Evolutionary conservation across 2,329 filamentous ascomycete species (phyloP).

Genomic region (Cryphonectria carpinicola): DNA sequence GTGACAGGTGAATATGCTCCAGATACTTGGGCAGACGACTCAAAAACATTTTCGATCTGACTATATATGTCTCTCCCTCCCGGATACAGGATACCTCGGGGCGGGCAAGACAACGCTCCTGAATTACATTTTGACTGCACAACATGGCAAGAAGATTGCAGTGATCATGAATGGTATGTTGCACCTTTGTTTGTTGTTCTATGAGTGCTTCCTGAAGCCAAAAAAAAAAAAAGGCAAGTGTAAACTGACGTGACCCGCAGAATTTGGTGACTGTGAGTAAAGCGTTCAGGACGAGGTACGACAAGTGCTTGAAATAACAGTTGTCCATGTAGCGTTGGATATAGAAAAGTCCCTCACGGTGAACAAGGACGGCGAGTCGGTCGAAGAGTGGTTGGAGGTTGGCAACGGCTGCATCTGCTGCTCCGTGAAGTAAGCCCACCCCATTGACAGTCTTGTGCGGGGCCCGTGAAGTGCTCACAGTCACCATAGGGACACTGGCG

Average conservation of each 20-base stretch:
- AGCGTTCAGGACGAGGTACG: constrained; percentile 26
- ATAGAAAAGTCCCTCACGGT: constrained; percentile 96
- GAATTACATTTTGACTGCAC: constrained; percentile 93
- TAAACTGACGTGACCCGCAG: constrained; percentile 45
- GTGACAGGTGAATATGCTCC: constrained; percentile 65
- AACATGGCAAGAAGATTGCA: constrained; percentile 97
- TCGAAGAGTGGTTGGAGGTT: constrained; percentile 93
- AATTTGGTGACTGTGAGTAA: constrained; percentile 77
- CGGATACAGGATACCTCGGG: constrained; percentile 77
- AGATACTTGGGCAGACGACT: background rate
- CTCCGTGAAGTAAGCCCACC: constrained; percentile 75
- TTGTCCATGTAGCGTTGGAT: constrained; percentile 68
- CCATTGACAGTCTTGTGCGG: no score
- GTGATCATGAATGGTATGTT: constrained; percentile 86
- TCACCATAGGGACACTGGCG: constrained; percentile 74
- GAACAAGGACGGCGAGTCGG: constrained; percentile 78
- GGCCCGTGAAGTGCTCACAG: constrained; percentile 1
- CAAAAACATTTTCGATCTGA: background rate
- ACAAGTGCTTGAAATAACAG: constrained; percentile 17
- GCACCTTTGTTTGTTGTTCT: background rate
- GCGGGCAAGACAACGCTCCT: constrained; percentile 94
- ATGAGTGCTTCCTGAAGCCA: background rate
- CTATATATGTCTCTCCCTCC: background rate
- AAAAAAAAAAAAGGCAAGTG: background rate
- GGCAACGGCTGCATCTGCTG: constrained; percentile 98